These are phyloP conservation scores for Neoascochyta sp. DNA, from an alignment of 2,329 filamentous ascomycete species.

Conservation along the genomic window DNA sequence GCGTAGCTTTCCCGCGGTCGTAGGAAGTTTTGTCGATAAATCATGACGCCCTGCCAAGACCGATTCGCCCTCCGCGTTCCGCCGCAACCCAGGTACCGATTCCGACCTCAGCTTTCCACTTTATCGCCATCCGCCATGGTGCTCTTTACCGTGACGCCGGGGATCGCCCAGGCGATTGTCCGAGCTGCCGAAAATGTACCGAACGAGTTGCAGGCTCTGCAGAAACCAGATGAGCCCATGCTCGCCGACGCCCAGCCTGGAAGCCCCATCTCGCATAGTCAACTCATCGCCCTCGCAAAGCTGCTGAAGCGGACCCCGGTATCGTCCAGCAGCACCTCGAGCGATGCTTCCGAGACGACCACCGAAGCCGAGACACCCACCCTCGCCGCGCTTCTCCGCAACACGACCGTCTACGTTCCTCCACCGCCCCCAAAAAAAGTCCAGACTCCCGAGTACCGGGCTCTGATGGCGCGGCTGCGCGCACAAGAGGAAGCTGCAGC, in stretches of 20 bases:
- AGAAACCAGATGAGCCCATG: conserved; percentile 44
- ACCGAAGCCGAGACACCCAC: conserved; percentile 26
- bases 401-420: conserved; percentile 69
- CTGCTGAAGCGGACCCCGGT: conserved; percentile 41
- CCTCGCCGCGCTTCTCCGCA: conserved; percentile 68
- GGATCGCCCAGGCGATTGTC: conserved; percentile 61
- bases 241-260: conserved; percentile 54
- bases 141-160: conserved; percentile 69
- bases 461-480: conserved; percentile 80
- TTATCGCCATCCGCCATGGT: conserved; percentile 58
- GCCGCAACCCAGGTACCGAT: conserved; percentile 1
- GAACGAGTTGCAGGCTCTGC: conserved; percentile 21
- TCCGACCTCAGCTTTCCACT: conserved; percentile 1
- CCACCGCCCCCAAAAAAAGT: conserved; percentile 67
- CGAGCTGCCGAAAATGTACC: conserved; percentile 22
- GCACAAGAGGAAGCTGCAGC: conserved; percentile 75
- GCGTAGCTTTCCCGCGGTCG: conserved; percentile 9
- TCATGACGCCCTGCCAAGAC: conserved; percentile 26
- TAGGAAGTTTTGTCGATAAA: conserved; percentile 22
- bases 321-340: conserved; percentile 1
- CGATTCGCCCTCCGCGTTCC: conserved; percentile 4
- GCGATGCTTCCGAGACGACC: conserved; percentile 1
- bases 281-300: conserved; percentile 62
- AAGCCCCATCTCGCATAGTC: conserved; percentile 67
- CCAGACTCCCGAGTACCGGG: conserved; percentile 77